Conservation (phyloP, 192 early-diverging fungal genomes). For the Gonapodya prolifera region DNA sequence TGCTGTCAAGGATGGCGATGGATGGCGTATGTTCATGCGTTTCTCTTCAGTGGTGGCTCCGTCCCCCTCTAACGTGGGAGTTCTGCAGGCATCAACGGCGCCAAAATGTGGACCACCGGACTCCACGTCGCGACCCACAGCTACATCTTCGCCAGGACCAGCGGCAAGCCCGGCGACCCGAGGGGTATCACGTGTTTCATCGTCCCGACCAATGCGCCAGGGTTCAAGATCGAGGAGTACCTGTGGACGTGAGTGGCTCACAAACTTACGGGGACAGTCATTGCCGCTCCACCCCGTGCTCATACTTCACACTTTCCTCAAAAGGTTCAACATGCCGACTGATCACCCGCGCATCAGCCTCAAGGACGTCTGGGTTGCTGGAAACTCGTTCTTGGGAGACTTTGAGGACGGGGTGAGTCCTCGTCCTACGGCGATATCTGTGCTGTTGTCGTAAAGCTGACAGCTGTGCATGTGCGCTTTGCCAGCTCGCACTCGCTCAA, state of each 20-base stretch:
- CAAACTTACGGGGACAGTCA: too few relatives aligned
- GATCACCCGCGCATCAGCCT: background rate
- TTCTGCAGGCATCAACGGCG: conserved; percentile 71
- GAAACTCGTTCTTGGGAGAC: background rate
- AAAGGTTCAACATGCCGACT: conserved; percentile 5
- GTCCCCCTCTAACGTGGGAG: too few relatives aligned
- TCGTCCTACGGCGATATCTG: background rate
- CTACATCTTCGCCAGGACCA: background rate
- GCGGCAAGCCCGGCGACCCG: conserved; percentile 1
- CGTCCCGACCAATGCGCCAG: conserved; percentile 1
- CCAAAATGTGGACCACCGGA: conserved; percentile 94
- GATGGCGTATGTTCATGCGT: too few relatives aligned
- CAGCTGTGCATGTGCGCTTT: background rate
- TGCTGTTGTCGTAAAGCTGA: background rate
- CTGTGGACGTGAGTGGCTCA: background rate
- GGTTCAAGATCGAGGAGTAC: conserved; percentile 5
- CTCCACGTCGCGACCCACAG: conserved; percentile 2
- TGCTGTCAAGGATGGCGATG: conserved; percentile 54
- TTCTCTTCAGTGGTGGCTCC: too few relatives aligned
- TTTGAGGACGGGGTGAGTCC: background rate
- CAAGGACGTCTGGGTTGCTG: conserved; percentile 5
- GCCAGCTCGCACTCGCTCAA: background rate
- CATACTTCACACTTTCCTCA: too few relatives aligned
- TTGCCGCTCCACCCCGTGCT: too few relatives aligned
- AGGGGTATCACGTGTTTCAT: conserved; percentile 4